Base-by-base conservation (phyloP, 2,329 filamentous ascomycete genomes). In the Pseudogymnoascus sp. region DNA sequence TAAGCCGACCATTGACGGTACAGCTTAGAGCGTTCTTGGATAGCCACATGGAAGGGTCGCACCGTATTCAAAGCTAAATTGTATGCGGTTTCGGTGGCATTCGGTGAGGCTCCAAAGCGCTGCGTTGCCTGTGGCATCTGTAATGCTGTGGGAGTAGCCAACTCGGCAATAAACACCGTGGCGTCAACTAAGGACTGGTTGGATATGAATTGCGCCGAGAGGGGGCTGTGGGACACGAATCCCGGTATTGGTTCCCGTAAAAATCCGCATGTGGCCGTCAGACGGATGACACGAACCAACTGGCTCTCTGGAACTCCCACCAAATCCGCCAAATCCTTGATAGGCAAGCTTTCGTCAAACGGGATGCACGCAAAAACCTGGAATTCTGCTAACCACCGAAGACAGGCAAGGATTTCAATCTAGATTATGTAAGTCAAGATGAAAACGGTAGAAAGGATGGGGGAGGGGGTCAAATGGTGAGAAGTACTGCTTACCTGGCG, bases 331-430 rank as follows among this genome's bases (percentile, higher is more conserved):
- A 80, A 66, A 59, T 80, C 79, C 37, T 73, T 70, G 56, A 73
- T 66, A 1, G 71, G 66, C 7, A 78, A 72, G 42, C 67, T 75
- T 21, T 70, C 74, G 4, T 56, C 62, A 1, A 76, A 67, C 0
- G 78, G 79, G n/a, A 81, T 76, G 65, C 71, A 79, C 3, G 76
- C 76, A 0, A 79, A 72, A 3, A 80, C 69, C 60, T 79, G 77
- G 64, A 77, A 77, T 11, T 80, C 75, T 5, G 72, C 75, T 12
- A 80, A 70, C 78, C 77, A 80, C 64, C 73, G 72, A 5, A 79
- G 64, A 59, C 76, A 78, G 5, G 75, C 73, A 11, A 77, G 71
- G 2, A 76, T 47, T 66, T 76, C n/a, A 4, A 56, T 56, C 50
- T 56, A 14, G 11, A 56, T 56, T 33, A 33, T 33, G 50, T 56